Evolutionary conservation across 371 early-diverging fungal species (phyloP).

Genomic region (Mucor velutinosus): DNA sequence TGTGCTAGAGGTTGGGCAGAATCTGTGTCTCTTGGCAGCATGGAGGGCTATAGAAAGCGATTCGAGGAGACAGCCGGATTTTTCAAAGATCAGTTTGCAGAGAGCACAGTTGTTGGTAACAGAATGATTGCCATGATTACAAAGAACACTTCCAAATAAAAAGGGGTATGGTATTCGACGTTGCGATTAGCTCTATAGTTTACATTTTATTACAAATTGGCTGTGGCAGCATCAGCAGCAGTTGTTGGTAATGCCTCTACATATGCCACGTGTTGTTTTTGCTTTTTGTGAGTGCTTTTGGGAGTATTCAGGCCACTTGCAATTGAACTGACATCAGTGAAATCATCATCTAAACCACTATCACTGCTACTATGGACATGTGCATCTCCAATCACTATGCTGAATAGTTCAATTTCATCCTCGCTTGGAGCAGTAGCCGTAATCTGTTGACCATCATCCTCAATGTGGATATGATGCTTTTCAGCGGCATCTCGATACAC

Average conservation of each 20-base stretch:
- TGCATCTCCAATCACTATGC: background rate
- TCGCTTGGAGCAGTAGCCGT: background rate
- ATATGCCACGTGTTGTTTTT: too few relatives aligned
- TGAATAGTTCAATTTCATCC: background rate
- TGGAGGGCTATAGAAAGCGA: slow-evolving; percentile 83
- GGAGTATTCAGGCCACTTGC: background rate
- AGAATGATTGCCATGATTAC: slow-evolving; percentile 71
- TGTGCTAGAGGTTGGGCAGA: slow-evolving; percentile 94
- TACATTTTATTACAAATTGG: too few relatives aligned
- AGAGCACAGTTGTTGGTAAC: slow-evolving; percentile 73
- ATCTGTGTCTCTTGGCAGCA: slow-evolving; percentile 77
- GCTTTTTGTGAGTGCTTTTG: too few relatives aligned
- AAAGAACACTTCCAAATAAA: slow-evolving; percentile 30
- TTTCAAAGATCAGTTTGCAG: slow-evolving; percentile 76
- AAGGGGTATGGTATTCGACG: background rate
- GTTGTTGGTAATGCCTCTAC: too few relatives aligned
- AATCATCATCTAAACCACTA: slow-evolving; percentile 33
- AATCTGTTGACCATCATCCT: background rate
- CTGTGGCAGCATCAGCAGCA: too few relatives aligned
- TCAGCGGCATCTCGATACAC: slow-evolving; percentile 32
- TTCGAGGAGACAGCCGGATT: slow-evolving; percentile 84
- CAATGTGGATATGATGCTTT: background rate
- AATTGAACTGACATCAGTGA: background rate
- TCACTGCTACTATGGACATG: slow-evolving; percentile 6
- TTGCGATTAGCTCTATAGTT: too few relatives aligned